Evolutionary conservation across 805 yeast genomes (phyloP), one percentile per base, ranked within the genome.

Genomic region (Saccharomycopsis sp.): DNA sequence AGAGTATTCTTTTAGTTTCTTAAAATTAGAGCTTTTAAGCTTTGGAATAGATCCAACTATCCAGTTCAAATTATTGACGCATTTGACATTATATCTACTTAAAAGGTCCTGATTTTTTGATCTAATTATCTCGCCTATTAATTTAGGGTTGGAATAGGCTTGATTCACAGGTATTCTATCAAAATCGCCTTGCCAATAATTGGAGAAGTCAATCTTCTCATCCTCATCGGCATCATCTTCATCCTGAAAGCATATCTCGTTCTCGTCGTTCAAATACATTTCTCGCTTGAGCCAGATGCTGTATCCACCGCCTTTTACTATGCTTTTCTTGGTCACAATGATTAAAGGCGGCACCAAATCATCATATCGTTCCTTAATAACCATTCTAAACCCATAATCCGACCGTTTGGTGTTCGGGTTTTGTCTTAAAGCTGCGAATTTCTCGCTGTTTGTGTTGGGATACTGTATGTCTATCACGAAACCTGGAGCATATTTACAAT

Each of bases 401-500:
- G 70, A 58, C 24, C 19, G 52, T 52, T 60, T 60, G 20, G 34
- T 44, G 7, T 54, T 20, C 7, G 52, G 56, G 34, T 56, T 34
- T 23, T 25, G 23, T 29, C 8, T 8, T 17, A 44, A 44, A 3
- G 19, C 22, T 8, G 19, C 9, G 12, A 55, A 47, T 47, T 22
- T 52, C 38, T 54, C 56, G 24, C 47, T 56, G 0, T 20, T 25
- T 1, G 41, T 12, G 17, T 38, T 59, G 3, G 64, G 67, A 47
- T 50, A 70, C 47, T 69, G 67, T 1, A 78, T 64, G 55, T 77
- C 76, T 15, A 85, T 80, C 63, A 77, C 81, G 64, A 80, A 83
- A 2, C 88, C 83, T 0, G 90, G 90, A 0, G 83, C 88, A 63
- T 76, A 75, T 35, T 87, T 72, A 56, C 86, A 79, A 62, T 77